Conservation (phyloP, 208 protist genomes). For the Wallacemonas sp. region DNA sequence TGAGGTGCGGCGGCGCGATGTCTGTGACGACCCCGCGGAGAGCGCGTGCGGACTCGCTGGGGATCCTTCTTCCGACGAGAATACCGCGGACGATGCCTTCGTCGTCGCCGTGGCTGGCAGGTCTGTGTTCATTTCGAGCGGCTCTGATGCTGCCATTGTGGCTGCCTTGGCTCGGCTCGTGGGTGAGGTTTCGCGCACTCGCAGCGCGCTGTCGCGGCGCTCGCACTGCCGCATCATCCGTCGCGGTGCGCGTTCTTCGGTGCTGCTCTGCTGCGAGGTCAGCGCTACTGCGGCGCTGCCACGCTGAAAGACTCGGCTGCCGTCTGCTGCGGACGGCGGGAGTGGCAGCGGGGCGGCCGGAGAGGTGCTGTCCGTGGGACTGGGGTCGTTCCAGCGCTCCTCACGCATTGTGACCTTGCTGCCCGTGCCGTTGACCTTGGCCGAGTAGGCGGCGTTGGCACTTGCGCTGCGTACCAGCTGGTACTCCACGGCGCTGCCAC, state of each 20-base stretch:
- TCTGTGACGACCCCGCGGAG: not conserved
- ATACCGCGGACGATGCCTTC: not conserved
- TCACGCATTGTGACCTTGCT: not conserved
- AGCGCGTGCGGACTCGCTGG: slow-evolving; percentile 3
- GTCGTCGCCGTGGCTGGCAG: not conserved
- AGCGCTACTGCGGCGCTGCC: not conserved
- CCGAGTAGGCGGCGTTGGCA: not conserved
- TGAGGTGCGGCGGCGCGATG: not conserved
- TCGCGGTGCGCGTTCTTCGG: slow-evolving; percentile 4
- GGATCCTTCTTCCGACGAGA: slow-evolving; percentile 4
- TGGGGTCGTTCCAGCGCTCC: not conserved
- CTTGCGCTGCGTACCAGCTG: not conserved
- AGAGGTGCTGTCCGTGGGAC: not conserved
- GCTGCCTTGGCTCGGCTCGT: too few relatives aligned
- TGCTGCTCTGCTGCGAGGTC: slow-evolving; percentile 6
- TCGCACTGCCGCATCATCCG: not conserved
- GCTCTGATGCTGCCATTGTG: not conserved
- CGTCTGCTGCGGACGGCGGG: not conserved
- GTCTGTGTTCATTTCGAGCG: not conserved
- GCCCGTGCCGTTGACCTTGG: too few relatives aligned
- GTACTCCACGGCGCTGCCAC: slow-evolving; percentile 18
- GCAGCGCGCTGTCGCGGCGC: not conserved
- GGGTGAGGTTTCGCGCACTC: not conserved
- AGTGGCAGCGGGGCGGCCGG: slow-evolving; percentile 2
- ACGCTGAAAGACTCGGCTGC: not conserved